A percentile compares a stretch with the other conserved stretches of the same genome.
Conservation (phyloP, 192 early-diverging fungal genomes). For the Coemansia erecta region DNA sequence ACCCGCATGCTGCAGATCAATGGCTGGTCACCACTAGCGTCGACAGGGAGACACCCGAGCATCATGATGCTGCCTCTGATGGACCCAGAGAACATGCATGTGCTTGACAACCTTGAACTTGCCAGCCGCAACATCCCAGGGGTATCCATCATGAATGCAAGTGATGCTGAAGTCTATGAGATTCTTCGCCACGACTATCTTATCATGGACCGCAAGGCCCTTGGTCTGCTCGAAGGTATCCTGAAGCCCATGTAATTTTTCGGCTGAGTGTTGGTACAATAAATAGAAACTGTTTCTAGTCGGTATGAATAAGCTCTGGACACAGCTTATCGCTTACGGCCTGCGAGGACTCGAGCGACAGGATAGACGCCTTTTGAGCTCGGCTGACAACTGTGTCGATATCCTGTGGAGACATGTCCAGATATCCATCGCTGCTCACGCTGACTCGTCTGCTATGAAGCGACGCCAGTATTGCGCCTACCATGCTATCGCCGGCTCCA, state of each 20-base stretch:
- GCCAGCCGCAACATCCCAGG: conserved; percentile 64
- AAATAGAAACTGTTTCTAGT: neutral
- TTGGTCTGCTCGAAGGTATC: conserved; percentile 60
- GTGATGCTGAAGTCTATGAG: conserved; percentile 67
- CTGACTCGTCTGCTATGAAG: conserved; percentile 8
- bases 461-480: conserved; percentile 63
- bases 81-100: conserved; percentile 29
- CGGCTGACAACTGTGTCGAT: conserved; percentile 24
- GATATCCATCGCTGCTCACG: conserved; percentile 1
- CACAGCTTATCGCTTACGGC: conserved; percentile 32
- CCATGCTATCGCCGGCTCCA: conserved; percentile 60
- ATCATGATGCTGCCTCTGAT: conserved; percentile 44
- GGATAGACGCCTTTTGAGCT: conserved; percentile 38
- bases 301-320: conserved; percentile 9
- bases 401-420: conserved; percentile 11
- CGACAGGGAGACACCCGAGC: conserved; percentile 14
- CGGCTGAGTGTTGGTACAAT: neutral
- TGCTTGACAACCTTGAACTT: conserved; percentile 54
- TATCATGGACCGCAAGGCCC: conserved; percentile 64
- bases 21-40: conserved; percentile 36
- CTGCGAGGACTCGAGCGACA: conserved; percentile 30
- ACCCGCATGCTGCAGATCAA: conserved; percentile 44
- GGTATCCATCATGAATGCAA: conserved; percentile 59
- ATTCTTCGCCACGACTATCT: conserved; percentile 67
- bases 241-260: conserved; percentile 43